Conservation (phyloP, 2,329 filamentous ascomycete species). For the Fusarium torulosum region DNA sequence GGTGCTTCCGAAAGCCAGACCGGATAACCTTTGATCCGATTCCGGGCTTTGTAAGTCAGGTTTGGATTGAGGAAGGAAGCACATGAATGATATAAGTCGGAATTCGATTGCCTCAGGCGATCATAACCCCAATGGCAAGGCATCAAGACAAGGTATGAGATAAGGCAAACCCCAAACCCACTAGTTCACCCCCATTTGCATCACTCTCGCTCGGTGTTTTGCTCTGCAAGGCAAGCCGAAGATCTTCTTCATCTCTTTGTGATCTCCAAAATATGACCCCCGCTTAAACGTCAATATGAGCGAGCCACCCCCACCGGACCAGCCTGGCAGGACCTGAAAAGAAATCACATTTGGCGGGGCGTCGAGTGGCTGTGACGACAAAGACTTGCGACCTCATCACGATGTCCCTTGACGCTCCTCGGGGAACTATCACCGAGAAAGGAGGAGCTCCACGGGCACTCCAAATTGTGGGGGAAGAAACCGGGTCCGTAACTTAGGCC, state of each 20-base stretch:
- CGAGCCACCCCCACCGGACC: slow-evolving; percentile 44
- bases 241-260: neutral
- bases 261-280: slow-evolving; percentile 4
- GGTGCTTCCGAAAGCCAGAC: neutral
- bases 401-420: slow-evolving; percentile 27
- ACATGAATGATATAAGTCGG: slow-evolving; percentile 14
- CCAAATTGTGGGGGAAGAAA: slow-evolving; percentile 47
- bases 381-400: slow-evolving; percentile 2
- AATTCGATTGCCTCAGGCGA: slow-evolving; percentile 11
- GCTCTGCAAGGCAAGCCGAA: neutral
- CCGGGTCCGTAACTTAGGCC: slow-evolving; percentile 26
- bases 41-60: slow-evolving; percentile 9
- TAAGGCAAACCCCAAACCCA: neutral
- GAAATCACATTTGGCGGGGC: slow-evolving; percentile 29
- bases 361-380: slow-evolving; percentile 29
- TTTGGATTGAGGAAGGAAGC: neutral
- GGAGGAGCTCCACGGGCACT: slow-evolving; percentile 13
- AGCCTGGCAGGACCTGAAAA: slow-evolving; percentile 17
- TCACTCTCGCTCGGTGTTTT: slow-evolving; percentile 33
- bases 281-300: slow-evolving; percentile 44
- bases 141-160: neutral
- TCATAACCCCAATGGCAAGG: slow-evolving; percentile 2
- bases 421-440: slow-evolving; percentile 24
- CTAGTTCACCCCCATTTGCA: neutral
- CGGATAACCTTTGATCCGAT: slow-evolving; percentile 39